Conservation (phyloP, 2,329 filamentous ascomycete species). For the Nigrospora sphaerica region DNA sequence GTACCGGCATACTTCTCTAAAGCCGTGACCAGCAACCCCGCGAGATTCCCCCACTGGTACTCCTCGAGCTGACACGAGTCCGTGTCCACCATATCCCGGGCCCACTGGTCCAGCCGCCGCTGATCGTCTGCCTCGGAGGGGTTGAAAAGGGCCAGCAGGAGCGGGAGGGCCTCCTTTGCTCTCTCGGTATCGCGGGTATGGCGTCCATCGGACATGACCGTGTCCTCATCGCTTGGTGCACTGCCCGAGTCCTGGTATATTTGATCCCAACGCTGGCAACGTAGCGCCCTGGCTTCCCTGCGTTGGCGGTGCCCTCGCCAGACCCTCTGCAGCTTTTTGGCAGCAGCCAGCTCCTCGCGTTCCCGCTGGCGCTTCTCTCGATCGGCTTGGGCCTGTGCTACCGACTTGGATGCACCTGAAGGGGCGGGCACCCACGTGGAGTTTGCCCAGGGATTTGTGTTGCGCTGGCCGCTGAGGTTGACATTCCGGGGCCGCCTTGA, state of each 20-base stretch:
- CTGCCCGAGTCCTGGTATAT: slow-evolving; percentile 30
- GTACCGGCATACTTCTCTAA: slow-evolving; percentile 16
- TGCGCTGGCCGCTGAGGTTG: slow-evolving; percentile 77
- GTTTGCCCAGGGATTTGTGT: slow-evolving; percentile 70
- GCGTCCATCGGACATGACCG: slow-evolving; percentile 5
- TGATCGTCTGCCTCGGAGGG: slow-evolving; percentile 36
- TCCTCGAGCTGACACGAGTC: slow-evolving; percentile 1
- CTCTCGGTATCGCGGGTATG: slow-evolving; percentile 17
- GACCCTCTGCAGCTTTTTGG: slow-evolving; percentile 65
- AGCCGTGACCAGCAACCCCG: slow-evolving; percentile 16
- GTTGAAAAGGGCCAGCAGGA: slow-evolving; percentile 45
- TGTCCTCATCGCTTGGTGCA: slow-evolving; percentile 10
- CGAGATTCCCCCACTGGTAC: slow-evolving; percentile 15
- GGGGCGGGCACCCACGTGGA: slow-evolving; percentile 50
- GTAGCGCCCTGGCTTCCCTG: slow-evolving; percentile 45
- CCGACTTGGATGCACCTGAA: slow-evolving; percentile 64
- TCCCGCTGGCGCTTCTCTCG: slow-evolving; percentile 74
- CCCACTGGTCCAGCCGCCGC: slow-evolving; percentile 37
- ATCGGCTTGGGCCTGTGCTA: slow-evolving; percentile 83
- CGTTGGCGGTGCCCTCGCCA: slow-evolving; percentile 75
- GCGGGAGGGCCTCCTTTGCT: slow-evolving; percentile 32
- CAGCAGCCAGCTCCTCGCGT: slow-evolving; percentile 67
- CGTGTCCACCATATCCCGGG: slow-evolving; percentile 28
- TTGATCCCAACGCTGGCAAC: slow-evolving; percentile 57
- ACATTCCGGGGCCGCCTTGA: slow-evolving; percentile 83